Base-by-base conservation (phyloP, 768 basidiomycete genomes). In the Leccinum fibrillosum region DNA sequence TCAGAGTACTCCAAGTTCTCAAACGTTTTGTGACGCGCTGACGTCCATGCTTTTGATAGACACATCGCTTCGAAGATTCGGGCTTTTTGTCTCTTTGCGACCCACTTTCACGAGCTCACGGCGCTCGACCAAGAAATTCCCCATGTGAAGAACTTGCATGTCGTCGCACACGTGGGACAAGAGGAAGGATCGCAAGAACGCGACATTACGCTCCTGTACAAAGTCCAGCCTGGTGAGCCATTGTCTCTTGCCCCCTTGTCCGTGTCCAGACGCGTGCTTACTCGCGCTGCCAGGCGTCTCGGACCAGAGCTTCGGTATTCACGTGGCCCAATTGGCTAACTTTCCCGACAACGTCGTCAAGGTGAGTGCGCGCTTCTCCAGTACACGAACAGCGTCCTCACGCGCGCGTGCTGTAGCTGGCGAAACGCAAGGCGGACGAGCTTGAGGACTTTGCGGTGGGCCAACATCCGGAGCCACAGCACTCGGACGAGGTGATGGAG, bases 301-400 rank as follows among this genome's bases (percentile, higher is more conserved):
- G 48, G 96, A 98, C 69, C 96, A 98, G 73, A 96, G 93, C 69
- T 98, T 98, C 67, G 97, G 96, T 73, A 98, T 99, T 28, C 94
- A 98, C 65, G 97, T 99, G 15, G 97, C 97, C 0, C 83, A 94
- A 69, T 78, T 98, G n/a, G 96, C 96, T 4, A 95, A 98, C 72
- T 99, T 99, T 74, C 97, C 97, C 0, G 91, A 95, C 59, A 89
- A 86, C 62, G 95, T 98, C 11, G 83, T 98, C 59, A 92, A 89
- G 79, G 89, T 91, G 51, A 57, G 78, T 61, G 3, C 34, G 15
- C 1, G 4, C 23, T 30, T 25, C 32, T 32, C 0, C 1, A 11
- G 21, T 34, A 13, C 19, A 32, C 11, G 10, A 6, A 21, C 25
- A 11, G 25, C 1, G 2, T 56, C 23, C 4, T 52, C 39, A 51